Evolutionary conservation across 2,329 filamentous ascomycete genomes (phyloP).

Genomic region (Nannizziopsis barbatae): DNA sequence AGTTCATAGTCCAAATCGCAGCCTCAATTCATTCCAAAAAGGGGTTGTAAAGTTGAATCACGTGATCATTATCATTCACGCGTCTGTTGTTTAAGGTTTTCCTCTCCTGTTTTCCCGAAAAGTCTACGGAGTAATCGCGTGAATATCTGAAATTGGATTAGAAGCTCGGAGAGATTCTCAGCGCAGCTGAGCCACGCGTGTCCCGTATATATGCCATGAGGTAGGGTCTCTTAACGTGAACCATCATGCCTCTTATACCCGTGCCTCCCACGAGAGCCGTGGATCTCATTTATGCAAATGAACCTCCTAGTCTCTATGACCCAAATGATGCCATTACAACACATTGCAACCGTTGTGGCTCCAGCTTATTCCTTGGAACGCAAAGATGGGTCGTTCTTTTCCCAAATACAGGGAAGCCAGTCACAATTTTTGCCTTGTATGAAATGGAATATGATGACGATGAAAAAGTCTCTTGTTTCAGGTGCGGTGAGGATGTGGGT

Average conservation of each 20-base stretch:
- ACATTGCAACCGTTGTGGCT: neutral
- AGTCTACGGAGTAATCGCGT: neutral
- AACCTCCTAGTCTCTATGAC: conserved; percentile 3
- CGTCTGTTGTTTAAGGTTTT: neutral
- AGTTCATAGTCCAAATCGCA: no score
- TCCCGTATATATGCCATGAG: no score
- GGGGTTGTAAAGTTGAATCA: neutral
- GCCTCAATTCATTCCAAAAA: no score
- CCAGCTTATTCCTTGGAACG: neutral
- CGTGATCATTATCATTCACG: neutral
- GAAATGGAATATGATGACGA: neutral
- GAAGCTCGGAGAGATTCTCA: no score
- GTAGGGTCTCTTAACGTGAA: neutral
- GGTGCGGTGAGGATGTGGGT: conserved; percentile 1
- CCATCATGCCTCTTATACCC: conserved; percentile 1
- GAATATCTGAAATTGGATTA: neutral
- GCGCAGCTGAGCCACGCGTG: no score
- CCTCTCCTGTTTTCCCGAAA: neutral
- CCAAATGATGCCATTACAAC: conserved; percentile 3
- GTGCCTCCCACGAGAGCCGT: conserved; percentile 4
- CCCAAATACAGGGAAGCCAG: conserved; percentile 2
- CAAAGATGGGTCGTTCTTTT: conserved; percentile 2
- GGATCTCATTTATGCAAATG: conserved; percentile 7
- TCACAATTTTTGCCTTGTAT: conserved; percentile 2
- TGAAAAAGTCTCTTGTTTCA: neutral